Evolutionary conservation across 495 filamentous ascomycete genomes (phyloP).

Genomic region (Aspergillus incahuasiensis): DNA sequence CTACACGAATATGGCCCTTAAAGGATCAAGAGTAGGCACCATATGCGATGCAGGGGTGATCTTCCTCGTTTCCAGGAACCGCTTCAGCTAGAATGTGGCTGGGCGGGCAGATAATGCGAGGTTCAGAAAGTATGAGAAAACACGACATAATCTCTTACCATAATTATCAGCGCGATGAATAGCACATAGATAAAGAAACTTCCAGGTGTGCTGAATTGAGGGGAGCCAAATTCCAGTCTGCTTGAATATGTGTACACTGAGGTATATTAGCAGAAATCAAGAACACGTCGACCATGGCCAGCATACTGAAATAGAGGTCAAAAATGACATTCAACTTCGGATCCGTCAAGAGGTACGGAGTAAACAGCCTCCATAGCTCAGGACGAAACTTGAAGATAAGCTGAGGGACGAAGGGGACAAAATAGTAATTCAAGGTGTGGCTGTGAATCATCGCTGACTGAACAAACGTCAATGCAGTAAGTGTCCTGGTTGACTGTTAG

Average conservation of each 20-base stretch:
- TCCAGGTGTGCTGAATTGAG: conserved; percentile 58
- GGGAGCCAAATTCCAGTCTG: conserved; percentile 54
- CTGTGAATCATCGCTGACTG: conserved; percentile 59
- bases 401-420: conserved; percentile 54
- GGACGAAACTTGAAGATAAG: conserved; percentile 61
- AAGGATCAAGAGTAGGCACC: conserved; percentile 65
- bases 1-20: conserved; percentile 67
- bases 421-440: conserved; percentile 48
- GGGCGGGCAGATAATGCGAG: conserved; percentile 95
- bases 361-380: conserved; percentile 63
- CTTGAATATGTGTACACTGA: conserved; percentile 64
- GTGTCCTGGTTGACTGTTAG: conserved; percentile 47
- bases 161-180: conserved; percentile 54
- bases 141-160: too few species aligned
- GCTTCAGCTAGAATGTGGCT: conserved; percentile 75
- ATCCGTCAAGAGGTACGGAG: conserved; percentile 69
- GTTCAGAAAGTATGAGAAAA: conserved; percentile 35
- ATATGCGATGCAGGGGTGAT: conserved; percentile 76
- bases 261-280: conserved; percentile 26
- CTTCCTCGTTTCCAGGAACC: conserved; percentile 99
- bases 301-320: conserved; percentile 78
- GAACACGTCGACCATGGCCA: conserved; percentile 10
- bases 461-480: conserved; percentile 62
- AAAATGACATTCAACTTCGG: conserved; percentile 60
- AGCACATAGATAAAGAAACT: conserved; percentile 64